Evolutionary conservation across 805 yeast species (phyloP), one percentile per base, ranked within the genome.

Genomic region (Candida piceae): DNA sequence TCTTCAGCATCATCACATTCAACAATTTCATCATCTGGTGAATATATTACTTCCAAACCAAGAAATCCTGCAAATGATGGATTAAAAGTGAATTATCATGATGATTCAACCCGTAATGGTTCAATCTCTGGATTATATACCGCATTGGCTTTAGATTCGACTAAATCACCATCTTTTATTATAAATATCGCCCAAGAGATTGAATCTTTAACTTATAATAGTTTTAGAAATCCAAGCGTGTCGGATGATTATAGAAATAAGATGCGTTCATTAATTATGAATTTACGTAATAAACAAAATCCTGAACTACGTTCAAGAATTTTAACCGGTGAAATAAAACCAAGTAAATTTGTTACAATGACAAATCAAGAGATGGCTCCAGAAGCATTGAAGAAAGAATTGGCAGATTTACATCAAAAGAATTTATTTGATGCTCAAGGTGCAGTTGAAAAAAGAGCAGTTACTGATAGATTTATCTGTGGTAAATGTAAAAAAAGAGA

Each of bases 401-500:
- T 89, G 48, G 94, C 87, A 53, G 79, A 83, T 52, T 73, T 93
- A 50, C 87, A 85, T 54, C 81, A 84, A 58, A 84, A 86, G 61
- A 93, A 93, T 61, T 69, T 93, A 57, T 90, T 84, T 62, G 95
- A 90, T 57, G 98, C 98, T 2, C 97, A 87, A 64, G 96, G 97
- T 52, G 97, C 98, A 6, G 88, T 86, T 6, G 93, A 90, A 53
- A 87, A 88, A 68, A 75, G 97, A 52, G 95, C 97, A 1, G 88
- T 87, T 26, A 93, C 98, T 7, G 97, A 90, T 61, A 73, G 97
- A 61, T 93, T 93, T 62, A 83, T 95, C 2, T 93, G 98, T 65
- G 97, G 97, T 34, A 93, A 90, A 62, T 93, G 98, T 75, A 93
- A 90, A 64, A 90, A 88, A 60, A 88, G 89, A 72, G 88, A 87